A percentile compares a stretch with the other conserved stretches of the same genome.
phyloP scores from a whole-genome alignment of 768 basidiomycete genomes.

The Termitomyces sp. region DNA sequence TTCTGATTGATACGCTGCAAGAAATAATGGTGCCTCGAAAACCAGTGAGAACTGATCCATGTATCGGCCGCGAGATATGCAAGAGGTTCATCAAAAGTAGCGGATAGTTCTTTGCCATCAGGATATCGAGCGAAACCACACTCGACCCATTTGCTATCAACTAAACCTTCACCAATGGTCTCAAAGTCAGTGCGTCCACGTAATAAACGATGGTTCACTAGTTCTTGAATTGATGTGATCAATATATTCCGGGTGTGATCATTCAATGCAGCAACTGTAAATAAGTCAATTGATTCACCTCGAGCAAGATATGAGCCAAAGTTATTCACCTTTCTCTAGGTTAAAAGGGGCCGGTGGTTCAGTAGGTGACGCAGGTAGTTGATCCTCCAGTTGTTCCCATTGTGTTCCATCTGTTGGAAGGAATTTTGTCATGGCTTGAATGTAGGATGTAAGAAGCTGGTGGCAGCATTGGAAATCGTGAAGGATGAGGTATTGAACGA shows the following conservation, averaged over 20 bases:
- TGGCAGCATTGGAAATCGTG: neutral
- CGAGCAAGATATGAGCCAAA: too few relatives aligned
- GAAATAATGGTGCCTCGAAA: neutral
- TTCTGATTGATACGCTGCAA: neutral
- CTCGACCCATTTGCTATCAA: neutral
- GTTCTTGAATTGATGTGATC: neutral
- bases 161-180: neutral
- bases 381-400: neutral
- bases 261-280: too few relatives aligned
- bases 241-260: neutral
- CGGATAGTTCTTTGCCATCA: neutral
- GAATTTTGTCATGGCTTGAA: neutral
- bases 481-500: neutral
- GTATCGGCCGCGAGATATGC: neutral
- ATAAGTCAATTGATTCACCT: too few relatives aligned
- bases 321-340: neutral
- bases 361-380: neutral
- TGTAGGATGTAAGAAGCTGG: neutral
- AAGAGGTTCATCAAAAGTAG: constrained; percentile 1
- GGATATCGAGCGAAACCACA: neutral
- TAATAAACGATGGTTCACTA: neutral
- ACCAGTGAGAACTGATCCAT: neutral
- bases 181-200: neutral
- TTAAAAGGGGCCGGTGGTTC: neutral
- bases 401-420: neutral